Evolutionary conservation across 148 eudicot genomes (phyloP).

Genomic region (Bassia scoparia): DNA sequence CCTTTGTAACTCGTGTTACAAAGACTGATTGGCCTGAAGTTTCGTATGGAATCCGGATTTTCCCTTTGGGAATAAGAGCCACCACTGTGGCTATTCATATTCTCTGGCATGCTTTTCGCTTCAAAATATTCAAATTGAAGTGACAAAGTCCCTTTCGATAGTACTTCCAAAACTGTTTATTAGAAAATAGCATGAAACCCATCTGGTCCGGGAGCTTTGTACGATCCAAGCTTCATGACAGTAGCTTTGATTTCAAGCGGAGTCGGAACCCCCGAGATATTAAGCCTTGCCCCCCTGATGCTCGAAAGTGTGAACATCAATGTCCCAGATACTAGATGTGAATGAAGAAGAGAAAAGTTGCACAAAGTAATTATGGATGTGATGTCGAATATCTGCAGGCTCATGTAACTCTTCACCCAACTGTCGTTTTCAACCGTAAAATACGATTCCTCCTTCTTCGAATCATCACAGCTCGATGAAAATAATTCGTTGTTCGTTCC

Average conservation of each 20-base stretch:
- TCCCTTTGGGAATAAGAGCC: too few species aligned
- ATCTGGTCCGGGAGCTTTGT: neutral
- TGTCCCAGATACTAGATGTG: neutral
- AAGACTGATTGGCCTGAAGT: too few species aligned
- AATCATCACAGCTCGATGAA: neutral
- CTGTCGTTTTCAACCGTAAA: too few species aligned
- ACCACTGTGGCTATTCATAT: too few species aligned
- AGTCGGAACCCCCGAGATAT: neutral
- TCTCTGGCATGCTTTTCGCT: too few species aligned
- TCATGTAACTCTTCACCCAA: neutral
- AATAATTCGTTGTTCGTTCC: neutral
- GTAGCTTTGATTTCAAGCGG: neutral
- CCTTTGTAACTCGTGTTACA: too few species aligned
- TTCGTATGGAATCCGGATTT: too few species aligned
- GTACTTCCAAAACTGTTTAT: neutral
- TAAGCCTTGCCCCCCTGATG: too few species aligned
- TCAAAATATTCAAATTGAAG: too few species aligned
- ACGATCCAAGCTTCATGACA: neutral
- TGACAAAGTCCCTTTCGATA: neutral
- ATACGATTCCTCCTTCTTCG: neutral
- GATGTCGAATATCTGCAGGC: neutral
- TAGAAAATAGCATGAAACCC: neutral
- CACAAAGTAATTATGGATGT: neutral
- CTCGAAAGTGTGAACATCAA: neutral
- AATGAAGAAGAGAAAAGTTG: neutral